Evolutionary conservation across 495 filamentous ascomycete genomes (phyloP).

Genomic region (Trichoderma parareesei): DNA sequence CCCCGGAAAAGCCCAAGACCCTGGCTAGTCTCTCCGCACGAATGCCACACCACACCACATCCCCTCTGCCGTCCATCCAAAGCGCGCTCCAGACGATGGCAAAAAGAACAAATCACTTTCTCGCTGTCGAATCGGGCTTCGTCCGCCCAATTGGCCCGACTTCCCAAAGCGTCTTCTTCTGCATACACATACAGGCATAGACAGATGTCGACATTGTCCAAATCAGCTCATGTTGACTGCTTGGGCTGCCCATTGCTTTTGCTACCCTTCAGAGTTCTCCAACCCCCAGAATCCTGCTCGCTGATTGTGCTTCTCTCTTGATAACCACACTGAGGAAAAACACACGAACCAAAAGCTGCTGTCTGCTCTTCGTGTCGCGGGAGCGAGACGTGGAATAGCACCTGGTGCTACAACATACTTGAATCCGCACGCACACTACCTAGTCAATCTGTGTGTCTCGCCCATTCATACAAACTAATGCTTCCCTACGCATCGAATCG

Average conservation of each 20-base stretch:
- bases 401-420: too few species aligned
- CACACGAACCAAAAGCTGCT: neutral
- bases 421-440: too few species aligned
- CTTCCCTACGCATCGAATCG: neutral
- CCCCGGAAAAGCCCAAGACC: neutral
- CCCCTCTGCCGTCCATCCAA: neutral
- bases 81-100: neutral
- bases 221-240: too few species aligned
- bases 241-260: neutral
- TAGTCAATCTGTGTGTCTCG: neutral
- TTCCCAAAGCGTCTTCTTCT: neutral
- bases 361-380: too few species aligned
- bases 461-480: neutral
- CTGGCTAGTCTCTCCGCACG: neutral
- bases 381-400: too few species aligned
- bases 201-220: neutral
- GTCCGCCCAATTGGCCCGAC: neutral
- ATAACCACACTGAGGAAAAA: too few species aligned
- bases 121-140: too few species aligned
- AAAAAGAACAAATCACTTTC: too few species aligned
- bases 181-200: neutral
- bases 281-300: neutral
- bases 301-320: neutral
- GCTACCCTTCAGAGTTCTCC: neutral
- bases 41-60: conserved; percentile 6